A percentile compares a stretch with the other conserved stretches of the same genome.
Conservation (phyloP, 352 stramenopile species). For the Phytophthora rubi region DNA sequence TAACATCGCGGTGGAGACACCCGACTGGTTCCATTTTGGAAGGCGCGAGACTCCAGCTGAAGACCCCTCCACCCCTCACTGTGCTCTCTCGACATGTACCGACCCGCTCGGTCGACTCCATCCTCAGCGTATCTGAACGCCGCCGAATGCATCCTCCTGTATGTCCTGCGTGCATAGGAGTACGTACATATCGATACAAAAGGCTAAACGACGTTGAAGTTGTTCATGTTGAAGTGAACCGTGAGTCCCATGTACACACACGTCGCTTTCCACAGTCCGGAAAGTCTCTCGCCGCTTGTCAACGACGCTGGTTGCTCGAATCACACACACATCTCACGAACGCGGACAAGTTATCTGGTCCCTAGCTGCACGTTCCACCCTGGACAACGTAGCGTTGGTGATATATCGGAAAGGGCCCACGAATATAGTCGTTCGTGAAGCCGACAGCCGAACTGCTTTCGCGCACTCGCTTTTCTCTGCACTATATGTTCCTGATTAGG, state of each 20-base stretch:
- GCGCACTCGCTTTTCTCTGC: constrained; percentile 7
- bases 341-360: constrained; percentile 21
- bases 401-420: constrained; percentile 29
- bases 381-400: constrained; percentile 10
- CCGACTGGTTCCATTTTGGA: constrained; percentile 25
- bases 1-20: constrained; percentile 2
- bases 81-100: constrained; percentile 4
- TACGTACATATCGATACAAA: not conserved
- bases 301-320: too few relatives aligned
- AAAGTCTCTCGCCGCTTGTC: not conserved
- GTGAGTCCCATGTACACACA: not conserved
- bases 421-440: constrained; percentile 34
- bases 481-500: constrained; percentile 8
- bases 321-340: constrained; percentile 12
- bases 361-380: constrained; percentile 9
- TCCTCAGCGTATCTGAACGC: not conserved
- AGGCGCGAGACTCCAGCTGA: constrained; percentile 7
- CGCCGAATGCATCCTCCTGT: constrained; percentile 1
- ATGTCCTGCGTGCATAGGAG: constrained; percentile 1
- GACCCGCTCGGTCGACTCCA: constrained; percentile 3
- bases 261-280: constrained; percentile 10
- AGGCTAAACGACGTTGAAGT: constrained; percentile 28
- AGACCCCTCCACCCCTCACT: not conserved
- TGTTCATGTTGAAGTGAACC: constrained; percentile 22
- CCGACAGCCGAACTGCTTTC: constrained; percentile 9